Conservation (phyloP, 1,284 basidiomycete genomes). For the Sphaerobolus stellatus region DNA sequence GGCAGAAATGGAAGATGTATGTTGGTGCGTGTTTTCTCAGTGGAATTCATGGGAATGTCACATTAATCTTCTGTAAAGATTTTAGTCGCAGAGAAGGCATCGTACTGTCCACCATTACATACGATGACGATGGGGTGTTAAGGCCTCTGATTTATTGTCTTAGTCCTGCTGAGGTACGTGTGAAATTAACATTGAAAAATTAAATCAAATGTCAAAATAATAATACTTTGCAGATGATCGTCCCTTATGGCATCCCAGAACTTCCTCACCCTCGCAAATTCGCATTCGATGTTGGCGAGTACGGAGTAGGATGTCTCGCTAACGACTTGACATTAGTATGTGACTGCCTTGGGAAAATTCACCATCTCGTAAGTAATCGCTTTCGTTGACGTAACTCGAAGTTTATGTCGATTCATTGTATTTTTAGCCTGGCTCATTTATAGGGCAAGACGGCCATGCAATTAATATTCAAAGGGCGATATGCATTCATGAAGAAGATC, state of each 20-base stretch:
- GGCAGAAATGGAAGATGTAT: conserved; percentile 96
- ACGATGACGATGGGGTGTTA: conserved; percentile 76
- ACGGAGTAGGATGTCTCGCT: conserved; percentile 85
- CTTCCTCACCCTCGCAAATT: conserved; percentile 78
- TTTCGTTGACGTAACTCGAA: background rate
- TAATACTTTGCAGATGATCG: conserved; percentile 63
- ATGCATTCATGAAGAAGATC: conserved; percentile 90
- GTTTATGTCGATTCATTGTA: conserved; percentile 1
- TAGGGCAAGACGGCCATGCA: conserved; percentile 67
- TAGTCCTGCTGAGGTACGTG: conserved; percentile 59
- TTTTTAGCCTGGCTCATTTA: conserved; percentile 63
- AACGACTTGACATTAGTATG: conserved; percentile 82
- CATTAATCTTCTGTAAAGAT: conserved; percentile 37
- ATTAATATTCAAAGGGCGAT: conserved; percentile 79
- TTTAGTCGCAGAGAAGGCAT: conserved; percentile 81
- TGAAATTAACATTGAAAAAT: too few species aligned
- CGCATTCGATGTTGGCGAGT: conserved; percentile 83
- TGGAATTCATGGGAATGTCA: background rate
- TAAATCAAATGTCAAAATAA: too few species aligned
- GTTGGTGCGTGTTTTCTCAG: conserved; percentile 61
- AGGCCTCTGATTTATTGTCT: conserved; percentile 80
- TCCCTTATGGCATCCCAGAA: conserved; percentile 73
- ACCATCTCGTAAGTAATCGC: conserved; percentile 62
- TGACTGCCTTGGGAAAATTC: conserved; percentile 82
- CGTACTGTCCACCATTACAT: conserved; percentile 79